Evolutionary conservation across 2,329 filamentous ascomycete species (phyloP).

Genomic region (Paraconiothyrium brasiliense): DNA sequence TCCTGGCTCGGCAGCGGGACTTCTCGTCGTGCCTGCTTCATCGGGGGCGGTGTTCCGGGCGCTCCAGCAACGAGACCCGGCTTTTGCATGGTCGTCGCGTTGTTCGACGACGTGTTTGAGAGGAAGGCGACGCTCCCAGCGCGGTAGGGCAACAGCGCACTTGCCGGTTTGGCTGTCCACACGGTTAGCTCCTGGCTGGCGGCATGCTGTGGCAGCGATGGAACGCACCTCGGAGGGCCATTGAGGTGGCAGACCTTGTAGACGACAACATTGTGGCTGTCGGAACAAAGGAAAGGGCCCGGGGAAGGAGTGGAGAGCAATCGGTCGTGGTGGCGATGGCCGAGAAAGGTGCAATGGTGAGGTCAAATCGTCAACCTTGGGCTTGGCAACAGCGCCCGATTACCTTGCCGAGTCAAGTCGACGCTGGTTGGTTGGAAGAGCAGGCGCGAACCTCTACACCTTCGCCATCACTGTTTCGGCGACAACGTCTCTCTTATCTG

Average conservation of each 20-base stretch:
- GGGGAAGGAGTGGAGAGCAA: constrained; percentile 49
- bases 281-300: constrained; percentile 44
- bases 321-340: constrained; percentile 43
- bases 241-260: constrained; percentile 61
- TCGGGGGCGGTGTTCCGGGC: constrained; percentile 61
- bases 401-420: constrained; percentile 39
- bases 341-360: constrained; percentile 38
- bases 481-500: constrained; percentile 22
- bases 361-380: constrained; percentile 39
- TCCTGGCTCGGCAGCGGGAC: constrained; percentile 82
- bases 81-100: constrained; percentile 65
- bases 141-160: constrained; percentile 70
- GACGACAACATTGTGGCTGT: constrained; percentile 60
- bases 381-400: constrained; percentile 28
- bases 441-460: constrained; percentile 14
- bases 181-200: constrained; percentile 38
- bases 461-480: constrained; percentile 34
- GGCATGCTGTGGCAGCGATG: constrained; percentile 26
- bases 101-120: constrained; percentile 71
- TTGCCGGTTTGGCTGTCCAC: constrained; percentile 70
- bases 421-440: constrained; percentile 44
- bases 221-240: constrained; percentile 64
- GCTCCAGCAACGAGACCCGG: constrained; percentile 63
- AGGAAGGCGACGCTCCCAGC: constrained; percentile 69
- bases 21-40: constrained; percentile 70